Conservation (phyloP, 202 grass and related monocot genomes). For the Setaria viridis region DNA sequence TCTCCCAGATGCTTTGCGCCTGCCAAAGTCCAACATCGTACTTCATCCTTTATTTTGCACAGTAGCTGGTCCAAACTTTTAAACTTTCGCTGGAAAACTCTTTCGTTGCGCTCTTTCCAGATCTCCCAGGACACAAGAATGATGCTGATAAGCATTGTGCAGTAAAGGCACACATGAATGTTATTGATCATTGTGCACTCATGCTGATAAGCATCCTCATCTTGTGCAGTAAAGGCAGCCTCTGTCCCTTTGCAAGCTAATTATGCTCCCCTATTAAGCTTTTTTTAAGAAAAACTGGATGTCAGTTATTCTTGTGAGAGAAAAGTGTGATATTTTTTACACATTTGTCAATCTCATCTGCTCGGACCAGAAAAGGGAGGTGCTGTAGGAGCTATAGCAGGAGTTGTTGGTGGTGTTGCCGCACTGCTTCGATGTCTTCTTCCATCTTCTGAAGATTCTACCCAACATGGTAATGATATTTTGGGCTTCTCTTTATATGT, state of each 20-base stretch:
- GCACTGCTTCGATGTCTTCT: slow-evolving; percentile 50
- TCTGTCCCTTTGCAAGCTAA: slow-evolving; percentile 41
- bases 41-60: too few relatives aligned
- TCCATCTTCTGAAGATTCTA: slow-evolving; percentile 60
- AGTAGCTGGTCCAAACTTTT: too few relatives aligned
- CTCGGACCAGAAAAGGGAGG: slow-evolving; percentile 41
- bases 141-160: too few relatives aligned
- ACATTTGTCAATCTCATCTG: slow-evolving; percentile 25
- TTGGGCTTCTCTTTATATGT: slow-evolving; percentile 9
- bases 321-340: slow-evolving; percentile 26
- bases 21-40: too few relatives aligned
- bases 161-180: neutral
- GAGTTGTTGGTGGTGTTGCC: slow-evolving; percentile 54
- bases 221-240: slow-evolving; percentile 60
- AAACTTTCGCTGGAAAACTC: too few relatives aligned
- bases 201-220: slow-evolving; percentile 43
- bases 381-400: slow-evolving; percentile 65
- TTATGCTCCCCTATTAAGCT: slow-evolving; percentile 46
- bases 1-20: too few relatives aligned
- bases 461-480: slow-evolving; percentile 46
- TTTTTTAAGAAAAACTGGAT: slow-evolving; percentile 36
- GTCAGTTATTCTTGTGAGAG: slow-evolving; percentile 29
- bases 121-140: too few relatives aligned
- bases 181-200: neutral
- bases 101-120: too few relatives aligned